Evolutionary conservation across 2,329 filamentous ascomycete genomes (phyloP), one percentile per base, ranked within the genome.

Genomic region (Scedosporium apiospermum): DNA sequence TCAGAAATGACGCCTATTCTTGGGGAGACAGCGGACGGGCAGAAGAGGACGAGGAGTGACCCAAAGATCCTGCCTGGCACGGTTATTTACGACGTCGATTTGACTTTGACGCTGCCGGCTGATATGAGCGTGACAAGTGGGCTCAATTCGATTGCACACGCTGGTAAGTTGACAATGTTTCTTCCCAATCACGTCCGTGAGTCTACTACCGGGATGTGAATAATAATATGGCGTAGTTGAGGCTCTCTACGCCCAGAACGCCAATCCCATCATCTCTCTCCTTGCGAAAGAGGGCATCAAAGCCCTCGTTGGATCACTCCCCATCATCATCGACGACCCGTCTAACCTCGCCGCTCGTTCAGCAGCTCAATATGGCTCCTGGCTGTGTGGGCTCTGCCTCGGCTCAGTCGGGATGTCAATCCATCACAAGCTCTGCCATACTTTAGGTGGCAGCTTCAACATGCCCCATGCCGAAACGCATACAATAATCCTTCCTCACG

Each of bases 361-460:
- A 3, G 58, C 71, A 3, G 84, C 84, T 14, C 77, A 83, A 1
- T 87, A 87, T 67, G 86, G 85, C 26, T 85, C 86, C 44, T 88
- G 84, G 83, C 79, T 88, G 1, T 88, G 84, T 66, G 84, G 84
- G 38, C 79, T 77, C 27, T 86, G 82, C 66, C 76, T 88, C 0
- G 85, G 84, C 5, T 80, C 75, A 63, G 82, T 84, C 2, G 79
- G 79, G 61, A 88, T 88, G 83, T 79, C 83, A 2, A 77, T 88
- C 16, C 86, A 88, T 68, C 86, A 88, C 72, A 89, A 88, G 69
- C 78, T 89, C 1, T 88, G 85, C 72, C 86, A 88, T 68, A 83
- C 82, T 0, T 75, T 88, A 1, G 86, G 85, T 27, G 86, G 86
- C 7, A 82, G 77, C 66, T 86, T 88, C 71, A 80, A 82, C 65